Evolutionary conservation across 805 yeast species (phyloP).

Genomic region (Candida insectalens): DNA sequence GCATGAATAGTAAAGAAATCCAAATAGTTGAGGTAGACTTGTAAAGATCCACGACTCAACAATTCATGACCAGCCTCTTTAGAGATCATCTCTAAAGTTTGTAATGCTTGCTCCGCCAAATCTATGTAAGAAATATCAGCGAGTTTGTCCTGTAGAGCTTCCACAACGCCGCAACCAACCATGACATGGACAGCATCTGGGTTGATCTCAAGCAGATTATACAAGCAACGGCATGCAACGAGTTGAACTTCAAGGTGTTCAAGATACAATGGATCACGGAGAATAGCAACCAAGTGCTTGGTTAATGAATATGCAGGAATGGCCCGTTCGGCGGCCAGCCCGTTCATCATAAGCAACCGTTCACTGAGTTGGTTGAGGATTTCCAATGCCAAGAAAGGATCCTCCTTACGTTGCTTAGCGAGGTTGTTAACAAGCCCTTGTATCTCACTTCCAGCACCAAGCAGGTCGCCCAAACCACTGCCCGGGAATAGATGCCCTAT

Average conservation of each 20-base stretch:
- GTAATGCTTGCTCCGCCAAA: constrained; percentile 83
- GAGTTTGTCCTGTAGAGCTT: constrained; percentile 54
- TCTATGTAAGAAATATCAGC: constrained; percentile 77
- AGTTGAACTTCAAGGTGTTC: constrained; percentile 74
- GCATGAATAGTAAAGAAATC: constrained; percentile 88
- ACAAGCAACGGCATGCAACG: constrained; percentile 74
- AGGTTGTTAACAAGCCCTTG: constrained; percentile 2
- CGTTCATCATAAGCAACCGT: constrained; percentile 53
- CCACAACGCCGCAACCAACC: constrained; percentile 56
- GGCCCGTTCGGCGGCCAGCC: constrained; percentile 48
- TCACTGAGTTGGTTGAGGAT: constrained; percentile 58
- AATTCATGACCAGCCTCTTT: constrained; percentile 42
- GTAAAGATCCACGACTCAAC: constrained; percentile 50
- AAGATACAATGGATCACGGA: constrained; percentile 46
- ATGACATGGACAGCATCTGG: constrained; percentile 54
- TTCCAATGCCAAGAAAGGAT: constrained; percentile 54
- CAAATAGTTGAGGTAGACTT: constrained; percentile 58
- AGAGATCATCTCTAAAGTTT: constrained; percentile 60
- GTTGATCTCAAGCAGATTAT: constrained; percentile 69
- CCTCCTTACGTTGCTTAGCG: constrained; percentile 29
- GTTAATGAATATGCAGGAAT: constrained; percentile 54
- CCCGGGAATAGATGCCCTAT: constrained; percentile 21
- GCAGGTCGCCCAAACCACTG: constrained; percentile 19
- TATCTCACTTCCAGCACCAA: constrained; percentile 9
- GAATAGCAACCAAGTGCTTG: constrained; percentile 42